A percentile compares a stretch with the other conserved stretches of the same genome.
Evolutionary conservation across 169 alveolate species (phyloP).

Genomic region (Theileria sp.): DNA sequence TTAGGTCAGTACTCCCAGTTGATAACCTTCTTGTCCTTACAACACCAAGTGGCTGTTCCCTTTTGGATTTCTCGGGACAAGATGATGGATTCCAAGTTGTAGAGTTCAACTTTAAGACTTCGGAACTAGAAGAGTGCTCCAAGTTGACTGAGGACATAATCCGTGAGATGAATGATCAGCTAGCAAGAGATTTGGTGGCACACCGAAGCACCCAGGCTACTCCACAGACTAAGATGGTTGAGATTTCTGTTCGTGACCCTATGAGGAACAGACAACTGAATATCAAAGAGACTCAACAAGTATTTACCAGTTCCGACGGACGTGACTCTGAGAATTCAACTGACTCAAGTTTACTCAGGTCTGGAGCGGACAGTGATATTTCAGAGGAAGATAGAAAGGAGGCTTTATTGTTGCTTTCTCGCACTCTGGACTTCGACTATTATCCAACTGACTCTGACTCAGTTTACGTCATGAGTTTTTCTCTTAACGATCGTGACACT

Average conservation of each 20-base stretch:
- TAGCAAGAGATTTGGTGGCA: slow-evolving; percentile 30
- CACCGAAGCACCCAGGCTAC: neutral
- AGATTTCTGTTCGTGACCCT: slow-evolving; percentile 14
- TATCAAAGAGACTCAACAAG: neutral
- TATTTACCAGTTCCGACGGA: slow-evolving; percentile 20
- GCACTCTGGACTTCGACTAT: slow-evolving; percentile 31
- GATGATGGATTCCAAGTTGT: slow-evolving; percentile 34
- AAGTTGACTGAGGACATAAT: slow-evolving; percentile 60
- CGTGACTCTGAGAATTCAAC: neutral
- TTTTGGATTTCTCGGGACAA: slow-evolving; percentile 37
- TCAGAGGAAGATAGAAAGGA: slow-evolving; percentile 33
- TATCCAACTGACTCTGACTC: slow-evolving; percentile 62
- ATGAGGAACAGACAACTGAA: slow-evolving; percentile 10
- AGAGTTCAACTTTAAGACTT: slow-evolving; percentile 49
- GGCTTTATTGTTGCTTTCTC: slow-evolving; percentile 45
- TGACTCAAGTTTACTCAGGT: neutral
- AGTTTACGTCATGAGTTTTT: slow-evolving; percentile 45
- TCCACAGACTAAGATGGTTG: slow-evolving; percentile 12
- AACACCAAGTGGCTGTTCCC: slow-evolving; percentile 65
- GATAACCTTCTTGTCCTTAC: slow-evolving; percentile 59
- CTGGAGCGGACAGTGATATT: neutral
- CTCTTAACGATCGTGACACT: slow-evolving; percentile 23
- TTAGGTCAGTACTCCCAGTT: slow-evolving; percentile 40
- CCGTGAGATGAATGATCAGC: slow-evolving; percentile 27
- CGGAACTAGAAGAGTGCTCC: slow-evolving; percentile 65